Evolutionary conservation across 129 eudicot species (phyloP).

Genomic region (Artemisia tridentata): DNA sequence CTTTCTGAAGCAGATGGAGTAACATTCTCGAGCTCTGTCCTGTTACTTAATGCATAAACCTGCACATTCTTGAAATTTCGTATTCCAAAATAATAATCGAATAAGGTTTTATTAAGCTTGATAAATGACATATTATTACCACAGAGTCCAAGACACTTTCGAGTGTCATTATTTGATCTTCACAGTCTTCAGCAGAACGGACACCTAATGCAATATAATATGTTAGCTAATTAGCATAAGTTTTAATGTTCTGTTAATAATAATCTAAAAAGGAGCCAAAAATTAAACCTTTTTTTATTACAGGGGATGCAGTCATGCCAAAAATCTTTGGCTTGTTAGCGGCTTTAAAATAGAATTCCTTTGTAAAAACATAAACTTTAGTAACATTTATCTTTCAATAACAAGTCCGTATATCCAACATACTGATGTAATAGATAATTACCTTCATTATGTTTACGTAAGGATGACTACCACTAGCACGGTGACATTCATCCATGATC

Average conservation of each 20-base stretch:
- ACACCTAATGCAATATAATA: constrained; percentile 40
- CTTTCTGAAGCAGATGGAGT: constrained; percentile 41
- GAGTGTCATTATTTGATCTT: constrained; percentile 51
- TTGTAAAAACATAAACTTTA: constrained; percentile 18
- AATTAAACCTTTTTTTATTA: constrained; percentile 55
- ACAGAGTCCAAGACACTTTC: constrained; percentile 71
- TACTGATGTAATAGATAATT: constrained; percentile 16
- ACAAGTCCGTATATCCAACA: constrained; percentile 2
- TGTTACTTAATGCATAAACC: constrained; percentile 49
- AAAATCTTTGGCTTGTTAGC: constrained; percentile 64
- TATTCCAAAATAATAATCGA: constrained; percentile 8
- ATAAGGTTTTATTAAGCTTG: neutral
- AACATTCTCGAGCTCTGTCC: constrained; percentile 41
- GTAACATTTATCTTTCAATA: constrained; percentile 9
- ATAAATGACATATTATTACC: constrained; percentile 37
- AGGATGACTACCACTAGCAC: constrained; percentile 72
- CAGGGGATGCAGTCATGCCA: constrained; percentile 83
- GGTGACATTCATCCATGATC: constrained; percentile 79
- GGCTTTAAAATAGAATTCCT: constrained; percentile 74
- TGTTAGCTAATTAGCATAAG: constrained; percentile 16
- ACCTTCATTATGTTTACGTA: constrained; percentile 80
- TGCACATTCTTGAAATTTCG: constrained; percentile 16
- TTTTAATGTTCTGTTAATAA: neutral
- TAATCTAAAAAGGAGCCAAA: neutral
- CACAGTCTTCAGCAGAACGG: constrained; percentile 44